Conservation (phyloP, 495 filamentous ascomycete genomes). For the Elasticomyces elasticus region DNA sequence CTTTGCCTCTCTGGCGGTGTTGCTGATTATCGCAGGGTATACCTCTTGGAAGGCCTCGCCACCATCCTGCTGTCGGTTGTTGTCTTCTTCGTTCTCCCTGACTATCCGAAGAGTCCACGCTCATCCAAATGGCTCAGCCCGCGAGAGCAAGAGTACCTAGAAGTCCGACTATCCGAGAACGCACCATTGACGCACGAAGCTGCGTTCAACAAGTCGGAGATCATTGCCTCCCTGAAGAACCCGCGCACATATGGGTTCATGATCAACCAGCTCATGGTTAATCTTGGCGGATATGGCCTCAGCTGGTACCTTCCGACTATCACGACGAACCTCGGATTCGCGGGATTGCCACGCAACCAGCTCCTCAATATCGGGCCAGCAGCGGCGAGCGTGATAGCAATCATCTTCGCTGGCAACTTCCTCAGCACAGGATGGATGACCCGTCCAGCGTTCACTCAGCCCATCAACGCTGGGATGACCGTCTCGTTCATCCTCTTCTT, state of each 20-base stretch:
- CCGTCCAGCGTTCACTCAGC: not conserved
- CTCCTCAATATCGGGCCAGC: conserved; percentile 27
- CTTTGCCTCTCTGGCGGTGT: too few relatives aligned
- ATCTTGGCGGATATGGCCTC: conserved; percentile 28
- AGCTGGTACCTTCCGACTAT: conserved; percentile 30
- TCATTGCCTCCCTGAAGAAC: conserved; percentile 30
- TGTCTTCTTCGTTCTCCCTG: not conserved
- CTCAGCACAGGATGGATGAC: not conserved
- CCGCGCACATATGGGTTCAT: conserved; percentile 29
- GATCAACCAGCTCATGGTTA: conserved; percentile 28
- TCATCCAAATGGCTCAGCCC: conserved; percentile 31
- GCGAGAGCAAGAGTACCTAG: conserved; percentile 35
- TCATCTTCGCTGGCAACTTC: not conserved
- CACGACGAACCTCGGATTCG: conserved; percentile 30
- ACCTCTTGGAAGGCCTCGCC: not conserved
- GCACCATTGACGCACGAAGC: conserved; percentile 31
- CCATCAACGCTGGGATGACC: not conserved
- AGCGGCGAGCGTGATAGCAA: not conserved
- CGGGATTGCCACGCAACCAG: conserved; percentile 28
- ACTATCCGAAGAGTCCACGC: conserved; percentile 1
- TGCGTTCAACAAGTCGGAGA: conserved; percentile 31
- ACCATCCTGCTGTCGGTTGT: not conserved
- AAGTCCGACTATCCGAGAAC: conserved; percentile 34
- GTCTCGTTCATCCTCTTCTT: not conserved
- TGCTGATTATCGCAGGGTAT: too few relatives aligned